Conservation (phyloP, 1,139 yeast genomes). For the Geotrichum fermentans region DNA sequence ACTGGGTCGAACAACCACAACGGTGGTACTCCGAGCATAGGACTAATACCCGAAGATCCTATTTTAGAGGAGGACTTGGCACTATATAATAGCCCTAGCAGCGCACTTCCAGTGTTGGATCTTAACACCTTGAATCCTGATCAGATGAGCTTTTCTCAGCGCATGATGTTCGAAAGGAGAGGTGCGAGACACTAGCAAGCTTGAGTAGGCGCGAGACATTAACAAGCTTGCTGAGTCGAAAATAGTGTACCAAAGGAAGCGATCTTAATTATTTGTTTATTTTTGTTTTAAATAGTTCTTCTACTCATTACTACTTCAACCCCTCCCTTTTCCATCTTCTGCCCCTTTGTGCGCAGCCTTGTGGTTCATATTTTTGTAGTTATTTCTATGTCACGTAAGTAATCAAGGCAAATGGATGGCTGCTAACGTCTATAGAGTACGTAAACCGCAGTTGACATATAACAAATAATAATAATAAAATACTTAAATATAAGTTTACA, state of each 20-base stretch:
- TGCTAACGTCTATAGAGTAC: no score
- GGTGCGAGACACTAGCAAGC: not conserved
- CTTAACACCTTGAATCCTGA: constrained; percentile 16
- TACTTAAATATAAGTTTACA: no score
- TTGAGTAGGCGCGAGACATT: not conserved
- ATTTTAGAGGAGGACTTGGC: constrained; percentile 16
- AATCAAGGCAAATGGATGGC: no score
- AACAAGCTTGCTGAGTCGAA: not conserved
- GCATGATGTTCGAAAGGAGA: constrained; percentile 19
- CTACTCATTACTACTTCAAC: no score
- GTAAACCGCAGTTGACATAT: no score
- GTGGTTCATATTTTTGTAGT: no score
- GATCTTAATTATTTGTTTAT: not conserved
- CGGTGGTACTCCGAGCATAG: not conserved
- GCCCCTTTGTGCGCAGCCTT: no score
- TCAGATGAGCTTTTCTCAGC: constrained; percentile 22
- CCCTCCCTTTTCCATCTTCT: no score
- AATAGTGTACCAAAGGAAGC: no score
- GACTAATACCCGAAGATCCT: not conserved
- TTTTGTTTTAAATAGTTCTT: no score
- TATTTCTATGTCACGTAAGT: no score
- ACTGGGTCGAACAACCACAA: not conserved
- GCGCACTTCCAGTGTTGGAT: constrained; percentile 13
- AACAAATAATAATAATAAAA: no score
- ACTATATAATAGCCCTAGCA: constrained; percentile 16